phyloP scores from a whole-genome alignment of 805 yeast genomes.

The Candida glaebosa region DNA sequence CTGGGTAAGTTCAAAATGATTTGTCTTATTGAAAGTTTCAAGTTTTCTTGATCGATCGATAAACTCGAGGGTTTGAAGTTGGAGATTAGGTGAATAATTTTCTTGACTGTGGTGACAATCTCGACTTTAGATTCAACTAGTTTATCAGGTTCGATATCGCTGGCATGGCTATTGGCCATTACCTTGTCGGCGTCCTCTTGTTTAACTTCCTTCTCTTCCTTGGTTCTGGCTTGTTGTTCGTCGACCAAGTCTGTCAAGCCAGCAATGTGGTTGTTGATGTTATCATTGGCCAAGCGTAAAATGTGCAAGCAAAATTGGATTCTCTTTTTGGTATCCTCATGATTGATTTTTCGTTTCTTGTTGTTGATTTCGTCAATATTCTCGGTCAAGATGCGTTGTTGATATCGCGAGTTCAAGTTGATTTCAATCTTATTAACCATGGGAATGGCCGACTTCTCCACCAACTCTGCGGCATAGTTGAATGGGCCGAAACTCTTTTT shows the following conservation, averaged over 20 bases:
- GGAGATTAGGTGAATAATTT: constrained; percentile 80
- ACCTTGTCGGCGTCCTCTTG: constrained; percentile 14
- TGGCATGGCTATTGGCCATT: constrained; percentile 8
- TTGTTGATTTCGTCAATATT: constrained; percentile 7
- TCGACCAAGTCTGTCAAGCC: constrained; percentile 51
- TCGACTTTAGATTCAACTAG: constrained; percentile 64
- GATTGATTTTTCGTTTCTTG: constrained; percentile 10
- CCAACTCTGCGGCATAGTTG: constrained; percentile 59
- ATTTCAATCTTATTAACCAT: constrained; percentile 48
- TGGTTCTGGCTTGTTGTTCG: constrained; percentile 40
- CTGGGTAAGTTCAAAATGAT: constrained; percentile 70
- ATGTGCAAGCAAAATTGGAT: constrained; percentile 77
- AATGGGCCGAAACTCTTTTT: constrained; percentile 47
- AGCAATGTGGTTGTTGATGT: constrained; percentile 63
- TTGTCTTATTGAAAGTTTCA: constrained; percentile 73
- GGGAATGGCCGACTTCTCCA: constrained; percentile 54
- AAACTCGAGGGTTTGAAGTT: constrained; percentile 55
- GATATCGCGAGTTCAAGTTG: constrained; percentile 40
- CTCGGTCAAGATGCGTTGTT: constrained; percentile 21
- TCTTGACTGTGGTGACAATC: constrained; percentile 83
- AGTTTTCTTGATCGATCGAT: constrained; percentile 20
- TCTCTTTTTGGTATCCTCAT: constrained; percentile 64
- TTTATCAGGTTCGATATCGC: constrained; percentile 8
- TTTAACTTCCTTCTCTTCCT: constrained; percentile 20
- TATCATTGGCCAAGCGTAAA: constrained; percentile 75